Evolutionary conservation across 352 stramenopile genomes (phyloP), one percentile per base, ranked within the genome.

Genomic region (Globisporangium viniferum): DNA sequence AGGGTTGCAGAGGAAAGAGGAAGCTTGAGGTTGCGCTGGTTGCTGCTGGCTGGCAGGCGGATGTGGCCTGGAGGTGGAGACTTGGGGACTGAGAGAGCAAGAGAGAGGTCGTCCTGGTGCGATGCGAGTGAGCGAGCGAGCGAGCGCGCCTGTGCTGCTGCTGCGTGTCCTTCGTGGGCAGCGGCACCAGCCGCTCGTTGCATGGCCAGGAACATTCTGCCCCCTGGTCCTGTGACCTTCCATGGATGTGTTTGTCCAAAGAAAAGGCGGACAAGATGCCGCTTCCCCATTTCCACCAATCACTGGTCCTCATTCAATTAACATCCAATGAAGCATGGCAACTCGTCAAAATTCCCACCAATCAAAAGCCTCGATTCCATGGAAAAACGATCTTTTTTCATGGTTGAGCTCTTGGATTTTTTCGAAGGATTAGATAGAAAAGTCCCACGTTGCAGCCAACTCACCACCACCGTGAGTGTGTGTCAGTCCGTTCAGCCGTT

Each of bases 211-310:
- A 54, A 58, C 60, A 24, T 46, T 55, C 27, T 48, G n/a, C 20
- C 41, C 27, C 27, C n/a, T 46, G 31, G 31, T 44, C 33, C 20
- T 57, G 18, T 60, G 22, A 49, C 51, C 33, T 67, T 67, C 54
- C 62, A 67, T 29, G 31, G 39, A 67, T 62, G 51, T 24, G 35
- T 35, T 61, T 36, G 49, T 36, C 18, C 20, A 66, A 59, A 49
- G 31, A 27, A 20, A 9, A 66, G 39, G 9, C 5, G 33, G 7
- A 12, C 35, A 67, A 62, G 62, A 59, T 67, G 55, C 51, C 35
- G 9, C 31, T 46, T 60, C 46, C 33, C 27, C 14, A 24, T 67
- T 41, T 44, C 35, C 33, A 22, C 49, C 49, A 67, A 67, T 67
- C 22, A 44, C 12, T 9, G 12, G 4, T 10, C 5, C 5, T 9